Evolutionary conservation across 2,329 filamentous ascomycete genomes (phyloP).

Genomic region (Fusarium virguliforme): DNA sequence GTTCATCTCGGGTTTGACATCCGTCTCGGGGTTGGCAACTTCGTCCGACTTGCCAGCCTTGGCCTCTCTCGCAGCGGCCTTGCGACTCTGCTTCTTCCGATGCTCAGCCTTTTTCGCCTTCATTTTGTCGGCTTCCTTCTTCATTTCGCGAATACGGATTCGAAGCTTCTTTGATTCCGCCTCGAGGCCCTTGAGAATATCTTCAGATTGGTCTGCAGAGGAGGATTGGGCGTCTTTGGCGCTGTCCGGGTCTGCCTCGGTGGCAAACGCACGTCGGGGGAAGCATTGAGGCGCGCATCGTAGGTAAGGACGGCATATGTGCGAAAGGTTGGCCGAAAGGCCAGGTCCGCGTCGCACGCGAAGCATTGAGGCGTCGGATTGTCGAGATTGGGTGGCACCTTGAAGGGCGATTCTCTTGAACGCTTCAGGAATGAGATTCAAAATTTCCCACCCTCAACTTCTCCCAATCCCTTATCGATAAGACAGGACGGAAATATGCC

Average conservation of each 20-base stretch:
- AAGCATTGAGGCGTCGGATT: constrained; percentile 50
- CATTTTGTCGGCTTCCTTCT: constrained; percentile 9
- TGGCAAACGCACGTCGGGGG: constrained; percentile 36
- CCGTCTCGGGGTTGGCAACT: neutral
- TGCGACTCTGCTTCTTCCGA: constrained; percentile 2
- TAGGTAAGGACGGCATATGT: constrained; percentile 22
- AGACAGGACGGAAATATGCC: constrained; percentile 36
- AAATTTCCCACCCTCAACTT: constrained; percentile 37
- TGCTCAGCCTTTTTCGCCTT: neutral
- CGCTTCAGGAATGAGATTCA: constrained; percentile 11
- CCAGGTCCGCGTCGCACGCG: constrained; percentile 45
- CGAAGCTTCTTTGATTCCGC: neutral
- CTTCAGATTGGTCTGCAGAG: constrained; percentile 1
- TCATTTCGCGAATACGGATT: neutral
- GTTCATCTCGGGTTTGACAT: constrained; percentile 2
- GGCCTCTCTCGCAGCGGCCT: neutral
- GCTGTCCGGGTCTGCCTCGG: constrained; percentile 22
- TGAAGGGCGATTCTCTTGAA: constrained; percentile 18
- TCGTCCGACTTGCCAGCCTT: neutral
- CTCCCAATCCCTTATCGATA: constrained; percentile 34
- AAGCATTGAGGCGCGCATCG: constrained; percentile 28
- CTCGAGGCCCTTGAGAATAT: neutral
- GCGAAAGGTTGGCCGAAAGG: constrained; percentile 33
- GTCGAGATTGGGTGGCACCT: constrained; percentile 21
- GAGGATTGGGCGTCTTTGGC: neutral